Conservation (phyloP, 306 rosid genomes). For the Astragalus glycyphyllos region DNA sequence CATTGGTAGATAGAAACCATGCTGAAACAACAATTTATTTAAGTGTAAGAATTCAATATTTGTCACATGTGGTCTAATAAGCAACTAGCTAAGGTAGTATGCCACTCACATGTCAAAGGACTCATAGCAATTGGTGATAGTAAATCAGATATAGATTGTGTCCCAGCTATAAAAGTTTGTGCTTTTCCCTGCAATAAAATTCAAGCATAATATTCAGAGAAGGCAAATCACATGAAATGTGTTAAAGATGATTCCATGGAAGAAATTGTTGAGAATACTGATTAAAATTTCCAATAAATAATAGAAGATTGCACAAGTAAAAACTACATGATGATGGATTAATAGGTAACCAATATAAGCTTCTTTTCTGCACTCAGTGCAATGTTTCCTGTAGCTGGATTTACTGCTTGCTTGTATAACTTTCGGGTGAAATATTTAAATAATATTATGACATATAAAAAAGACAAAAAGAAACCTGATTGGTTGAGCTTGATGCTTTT, state of each 20-base stretch:
- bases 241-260: not conserved
- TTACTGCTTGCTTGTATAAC: not conserved
- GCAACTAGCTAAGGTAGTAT: slow-evolving; percentile 21
- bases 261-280: not conserved
- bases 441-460: not conserved
- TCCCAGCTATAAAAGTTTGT: slow-evolving; percentile 84
- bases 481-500: slow-evolving; percentile 67
- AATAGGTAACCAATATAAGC: too few species aligned
- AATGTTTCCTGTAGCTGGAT: not conserved
- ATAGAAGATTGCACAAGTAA: too few species aligned
- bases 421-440: slow-evolving; percentile 16
- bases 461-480: slow-evolving; percentile 63
- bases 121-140: slow-evolving; percentile 81
- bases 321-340: too few species aligned
- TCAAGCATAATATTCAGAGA: slow-evolving; percentile 24
- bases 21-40: slow-evolving; percentile 56
- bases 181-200: slow-evolving; percentile 64
- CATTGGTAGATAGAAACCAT: slow-evolving; percentile 69
- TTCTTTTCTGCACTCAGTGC: too few species aligned
- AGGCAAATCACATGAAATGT: not conserved
- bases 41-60: not conserved
- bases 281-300: too few species aligned
- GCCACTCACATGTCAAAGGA: slow-evolving; percentile 77
- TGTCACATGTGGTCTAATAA: slow-evolving; percentile 17
- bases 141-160: slow-evolving; percentile 73